Conservation (phyloP, 768 basidiomycete genomes). For the Auricularia heimuer region DNA sequence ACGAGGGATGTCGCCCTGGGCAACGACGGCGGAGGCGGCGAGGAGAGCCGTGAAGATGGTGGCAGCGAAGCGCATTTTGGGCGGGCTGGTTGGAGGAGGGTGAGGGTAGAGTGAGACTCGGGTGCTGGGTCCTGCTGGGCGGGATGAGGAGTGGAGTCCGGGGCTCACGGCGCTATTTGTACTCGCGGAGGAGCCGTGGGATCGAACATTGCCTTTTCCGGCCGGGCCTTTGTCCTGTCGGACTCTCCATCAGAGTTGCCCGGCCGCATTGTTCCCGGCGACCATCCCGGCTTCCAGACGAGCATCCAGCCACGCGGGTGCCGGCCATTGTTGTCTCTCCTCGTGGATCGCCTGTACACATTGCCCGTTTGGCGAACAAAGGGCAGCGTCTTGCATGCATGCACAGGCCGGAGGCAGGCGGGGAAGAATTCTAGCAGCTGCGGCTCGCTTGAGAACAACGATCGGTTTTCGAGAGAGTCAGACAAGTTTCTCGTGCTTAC, state of each 20-base stretch:
- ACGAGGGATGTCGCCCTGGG: constrained; percentile 21
- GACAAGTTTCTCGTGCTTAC: neutral
- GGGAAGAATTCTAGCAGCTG: too few relatives aligned
- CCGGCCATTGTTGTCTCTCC: neutral
- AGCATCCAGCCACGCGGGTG: neutral
- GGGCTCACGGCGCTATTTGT: constrained; percentile 5
- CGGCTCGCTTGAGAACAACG: neutral
- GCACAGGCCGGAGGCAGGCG: too few relatives aligned
- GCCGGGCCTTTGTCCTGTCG: constrained; percentile 1
- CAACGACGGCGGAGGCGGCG: constrained; percentile 28
- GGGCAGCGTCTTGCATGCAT: neutral
- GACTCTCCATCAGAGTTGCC: neutral
- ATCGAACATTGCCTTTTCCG: constrained; percentile 11
- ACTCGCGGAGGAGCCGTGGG: constrained; percentile 26
- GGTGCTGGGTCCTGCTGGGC: constrained; percentile 5
- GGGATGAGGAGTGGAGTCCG: constrained; percentile 8
- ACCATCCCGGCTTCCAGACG: neutral
- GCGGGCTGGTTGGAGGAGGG: constrained; percentile 11
- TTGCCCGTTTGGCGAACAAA: neutral
- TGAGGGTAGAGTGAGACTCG: constrained; percentile 15
- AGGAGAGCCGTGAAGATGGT: constrained; percentile 27
- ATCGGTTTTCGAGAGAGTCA: neutral
- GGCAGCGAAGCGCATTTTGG: constrained; percentile 46
- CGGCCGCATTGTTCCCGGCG: neutral
- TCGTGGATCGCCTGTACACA: neutral